A percentile compares a stretch with the other conserved stretches of the same genome.
Conservation (phyloP, 495 filamentous ascomycete species). For the Talaromyces borbonicus region DNA sequence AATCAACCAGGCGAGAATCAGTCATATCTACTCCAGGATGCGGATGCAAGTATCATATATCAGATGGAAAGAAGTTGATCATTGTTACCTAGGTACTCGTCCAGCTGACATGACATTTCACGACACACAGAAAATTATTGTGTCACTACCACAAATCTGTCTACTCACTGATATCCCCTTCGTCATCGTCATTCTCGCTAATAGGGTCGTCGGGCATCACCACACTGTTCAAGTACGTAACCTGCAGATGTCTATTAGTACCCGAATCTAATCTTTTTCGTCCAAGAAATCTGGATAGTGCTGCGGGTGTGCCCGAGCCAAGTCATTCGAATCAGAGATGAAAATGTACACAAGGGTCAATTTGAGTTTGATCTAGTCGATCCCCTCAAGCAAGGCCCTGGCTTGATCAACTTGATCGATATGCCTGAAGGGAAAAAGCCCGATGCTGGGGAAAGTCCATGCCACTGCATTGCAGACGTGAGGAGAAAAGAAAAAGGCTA, state of each 20-base stretch:
- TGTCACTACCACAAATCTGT: neutral
- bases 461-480: neutral
- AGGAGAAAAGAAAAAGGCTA: neutral
- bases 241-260: constrained; percentile 22
- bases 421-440: neutral
- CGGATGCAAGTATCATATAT: too few species aligned
- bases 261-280: neutral
- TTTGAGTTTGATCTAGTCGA: neutral
- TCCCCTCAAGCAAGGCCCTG: neutral
- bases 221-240: constrained; percentile 52
- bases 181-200: constrained; percentile 4
- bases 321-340: neutral
- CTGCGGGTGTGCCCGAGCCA: constrained; percentile 3
- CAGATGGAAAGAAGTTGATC: too few species aligned
- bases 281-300: neutral
- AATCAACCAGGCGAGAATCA: too few species aligned
- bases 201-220: constrained; percentile 43
- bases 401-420: neutral
- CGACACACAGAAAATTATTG: too few species aligned
- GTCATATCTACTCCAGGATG: too few species aligned
- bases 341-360: neutral
- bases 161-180: constrained; percentile 2
- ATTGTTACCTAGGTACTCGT: too few species aligned
- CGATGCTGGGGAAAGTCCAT: neutral
- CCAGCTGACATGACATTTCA: too few species aligned